Evolutionary conservation across 345 rosid genomes (phyloP), one percentile per base, ranked within the genome.

Genomic region (Camelina neglecta): DNA sequence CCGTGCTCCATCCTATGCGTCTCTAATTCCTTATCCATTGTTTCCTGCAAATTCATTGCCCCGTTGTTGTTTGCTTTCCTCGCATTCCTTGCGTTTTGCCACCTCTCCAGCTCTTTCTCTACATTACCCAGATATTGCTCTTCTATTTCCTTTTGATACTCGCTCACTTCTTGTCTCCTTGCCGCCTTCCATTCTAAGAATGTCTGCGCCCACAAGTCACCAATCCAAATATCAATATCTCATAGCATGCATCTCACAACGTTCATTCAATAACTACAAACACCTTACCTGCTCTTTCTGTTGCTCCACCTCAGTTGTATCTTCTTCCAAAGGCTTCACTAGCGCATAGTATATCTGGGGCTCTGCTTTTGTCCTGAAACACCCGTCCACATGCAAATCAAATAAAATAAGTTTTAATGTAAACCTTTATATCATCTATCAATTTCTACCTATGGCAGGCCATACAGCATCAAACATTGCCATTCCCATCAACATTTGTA

Each of bases 1-100:
- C 99, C 99, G 48, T 95, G 96, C 87, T 95, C 97, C 69, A 95
- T 90, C 85, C 93, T 81, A 75, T 92, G 99, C 16, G 84, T 85
- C 65, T 95, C 99, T 79, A 95, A 78, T 69, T 95, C 99, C 75
- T 89, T 89, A 87, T 95, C 98, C 98, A 95, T 95, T 0, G 98
- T 90, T 80, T 95, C 98, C 81, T 95, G 99, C 63, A 92, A 83
- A 81, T 87, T 89, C 55, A 87, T 61, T 53, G 47, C 67, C 57
- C 77, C 93, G 38, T 77, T 80, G 80, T 74, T 87, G 80, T 74
- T 87, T 23, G 69, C 81, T 70, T 88, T 90, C 81, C 97, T 85
- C 4, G 83, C 86, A 60, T 84, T 89, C 82, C 94, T 85, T 21
- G 89, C 96, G 81, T 88, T 93, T 83, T 95, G 93, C 98, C 99